Evolutionary conservation across 2,329 filamentous ascomycete genomes (phyloP), one percentile per base, ranked within the genome.

Genomic region (Pyrenophora seminiperda): DNA sequence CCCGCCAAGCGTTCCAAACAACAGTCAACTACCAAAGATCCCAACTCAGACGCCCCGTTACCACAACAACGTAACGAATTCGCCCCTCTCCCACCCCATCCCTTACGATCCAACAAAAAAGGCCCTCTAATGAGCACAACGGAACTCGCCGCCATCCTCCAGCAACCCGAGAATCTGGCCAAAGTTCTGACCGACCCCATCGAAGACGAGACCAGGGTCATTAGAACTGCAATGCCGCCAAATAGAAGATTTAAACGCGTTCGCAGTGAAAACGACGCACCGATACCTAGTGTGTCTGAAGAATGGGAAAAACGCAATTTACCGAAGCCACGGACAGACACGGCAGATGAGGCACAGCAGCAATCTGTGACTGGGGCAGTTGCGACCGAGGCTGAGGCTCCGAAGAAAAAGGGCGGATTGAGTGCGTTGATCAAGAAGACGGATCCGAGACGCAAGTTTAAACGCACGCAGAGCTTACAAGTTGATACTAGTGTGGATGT

Each of bases 251-350:
- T 70, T 37, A 49, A 61, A 20, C 67, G 70, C 27, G 62, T 68
- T 1, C 49, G 62, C 18, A 68, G 65, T 39, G 67, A 63, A 24
- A 72, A 71, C 34, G 69, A 72, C 27, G 66, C 67, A 2, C 66
- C 66, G 0, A 67, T 71, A 13, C 66, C 68, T 2, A 65, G 61
- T 17, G 54, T 58, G 10, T 61, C 61, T 29, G 58, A 61, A 2
- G 61, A 61, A 6, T 71, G 70, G 70, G 69, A 69, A 32, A 50
- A 54, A 40, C 43, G 53, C 11, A 71, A 70, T 42, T 15, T 67
- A 3, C 50, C 59, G 4, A 66, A 56, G 15, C 13, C 47, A 1
- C 33, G 39, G 2, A 48, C 20, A 14, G 30, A 48, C 2, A 10
- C 39, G 0, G 27, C 48, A 11, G 32, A 43, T 17, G 33, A 7